Percentiles rank a stretch among this genome's conserved stretches.
Conservation (phyloP, 192 early-diverging fungal genomes). For the Backusella psychrophila region DNA sequence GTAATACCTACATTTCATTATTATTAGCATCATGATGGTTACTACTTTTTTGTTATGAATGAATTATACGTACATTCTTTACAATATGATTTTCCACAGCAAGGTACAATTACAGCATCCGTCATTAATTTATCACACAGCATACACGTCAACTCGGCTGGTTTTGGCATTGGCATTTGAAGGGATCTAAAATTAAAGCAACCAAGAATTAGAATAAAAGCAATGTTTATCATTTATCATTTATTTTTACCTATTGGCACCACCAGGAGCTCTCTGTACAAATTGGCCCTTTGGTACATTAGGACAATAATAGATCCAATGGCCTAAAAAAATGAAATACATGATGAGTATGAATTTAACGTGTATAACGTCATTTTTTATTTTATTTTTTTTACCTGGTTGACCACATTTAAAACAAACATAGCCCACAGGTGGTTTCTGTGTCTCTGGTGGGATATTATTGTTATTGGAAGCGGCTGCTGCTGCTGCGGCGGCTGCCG, state of each 20-base stretch:
- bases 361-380: too few species aligned
- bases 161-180: conserved; percentile 51
- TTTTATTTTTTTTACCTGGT: conserved; percentile 29
- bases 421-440: conserved; percentile 55
- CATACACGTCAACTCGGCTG: conserved; percentile 72
- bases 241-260: not conserved
- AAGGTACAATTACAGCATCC: conserved; percentile 77
- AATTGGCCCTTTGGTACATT: conserved; percentile 36
- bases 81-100: conserved; percentile 89
- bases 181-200: not conserved
- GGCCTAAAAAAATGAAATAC: conserved; percentile 11
- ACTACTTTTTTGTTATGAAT: conserved; percentile 4
- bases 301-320: conserved; percentile 46
- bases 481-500: conserved; percentile 11
- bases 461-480: not conserved
- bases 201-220: too few species aligned
- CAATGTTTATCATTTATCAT: not conserved
- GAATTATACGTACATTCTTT: conserved; percentile 72
- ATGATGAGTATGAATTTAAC: too few species aligned
- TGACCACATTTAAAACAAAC: conserved; percentile 32
- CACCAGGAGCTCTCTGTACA: conserved; percentile 5
- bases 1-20: conserved; percentile 21
- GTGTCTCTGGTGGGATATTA: conserved; percentile 57
- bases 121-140: conserved; percentile 74
- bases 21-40: not conserved